phyloP scores from a whole-genome alignment of 169 alveolate species.

The Plasmodium blacklocki region DNA sequence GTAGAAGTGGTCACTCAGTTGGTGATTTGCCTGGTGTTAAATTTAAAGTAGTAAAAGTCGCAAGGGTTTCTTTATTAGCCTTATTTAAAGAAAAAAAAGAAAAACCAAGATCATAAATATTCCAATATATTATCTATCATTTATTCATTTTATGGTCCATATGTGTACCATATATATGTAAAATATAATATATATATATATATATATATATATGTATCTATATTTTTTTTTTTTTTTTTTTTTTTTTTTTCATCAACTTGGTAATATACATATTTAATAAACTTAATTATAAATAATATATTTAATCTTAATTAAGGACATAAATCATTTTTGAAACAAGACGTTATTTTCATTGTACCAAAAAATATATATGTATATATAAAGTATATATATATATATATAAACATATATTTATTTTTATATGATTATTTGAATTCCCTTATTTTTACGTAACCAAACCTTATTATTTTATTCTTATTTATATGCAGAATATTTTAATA shows the following conservation, averaged over 20 bases:
- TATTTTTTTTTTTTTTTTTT: constrained; percentile 1
- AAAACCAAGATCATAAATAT: constrained; percentile 93
- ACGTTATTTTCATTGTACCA: too few species aligned
- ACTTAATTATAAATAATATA: too few species aligned
- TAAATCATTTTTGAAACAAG: too few species aligned
- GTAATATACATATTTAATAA: too few species aligned
- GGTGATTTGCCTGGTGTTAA: constrained; percentile 99
- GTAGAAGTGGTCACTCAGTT: constrained; percentile 99
- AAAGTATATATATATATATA: too few species aligned
- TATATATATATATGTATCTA: not conserved
- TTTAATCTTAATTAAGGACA: too few species aligned
- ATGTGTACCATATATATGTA: not conserved
- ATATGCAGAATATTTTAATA: too few species aligned
- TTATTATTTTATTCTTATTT: too few species aligned
- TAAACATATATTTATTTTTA: too few species aligned
- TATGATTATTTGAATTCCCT: too few species aligned
- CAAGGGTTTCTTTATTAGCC: constrained; percentile 96
- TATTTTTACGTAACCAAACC: too few species aligned
- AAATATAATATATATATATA: not conserved
- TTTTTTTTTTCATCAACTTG: constrained; percentile 1
- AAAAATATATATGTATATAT: too few species aligned
- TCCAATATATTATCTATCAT: not conserved
- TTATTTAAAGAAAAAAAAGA: constrained; percentile 98
- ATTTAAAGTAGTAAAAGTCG: constrained; percentile 99
- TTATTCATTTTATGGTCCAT: not conserved